Conservation (phyloP, 2,329 filamentous ascomycete genomes). For the Talaromyces atroroseus region DNA sequence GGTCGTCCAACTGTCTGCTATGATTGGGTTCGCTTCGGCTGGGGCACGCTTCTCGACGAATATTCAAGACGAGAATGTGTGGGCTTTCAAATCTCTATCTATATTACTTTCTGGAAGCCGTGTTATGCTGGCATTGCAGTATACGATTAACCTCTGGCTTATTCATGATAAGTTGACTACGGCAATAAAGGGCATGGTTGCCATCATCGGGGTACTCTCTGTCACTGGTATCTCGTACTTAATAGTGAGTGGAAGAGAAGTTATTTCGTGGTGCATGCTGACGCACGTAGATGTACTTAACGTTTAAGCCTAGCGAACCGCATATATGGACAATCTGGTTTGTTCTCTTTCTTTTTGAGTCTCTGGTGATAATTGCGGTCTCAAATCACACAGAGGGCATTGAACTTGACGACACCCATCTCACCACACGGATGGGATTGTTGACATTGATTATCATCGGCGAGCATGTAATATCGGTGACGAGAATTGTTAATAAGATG, state of each 20-base stretch:
- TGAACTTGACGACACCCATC: slow-evolving; percentile 57
- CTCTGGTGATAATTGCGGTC: slow-evolving; percentile 46
- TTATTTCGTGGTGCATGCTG: background rate
- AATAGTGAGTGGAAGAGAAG: slow-evolving; percentile 18
- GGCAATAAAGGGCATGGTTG: slow-evolving; percentile 23
- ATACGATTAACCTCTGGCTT: slow-evolving; percentile 37
- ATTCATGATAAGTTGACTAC: slow-evolving; percentile 23
- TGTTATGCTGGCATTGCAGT: slow-evolving; percentile 51
- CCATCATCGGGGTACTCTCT: slow-evolving; percentile 27
- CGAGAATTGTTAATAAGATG: slow-evolving; percentile 50
- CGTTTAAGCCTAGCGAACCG: slow-evolving; percentile 22
- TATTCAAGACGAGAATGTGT: slow-evolving; percentile 35
- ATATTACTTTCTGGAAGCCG: slow-evolving; percentile 49
- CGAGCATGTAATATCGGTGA: slow-evolving; percentile 59
- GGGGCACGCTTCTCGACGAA: slow-evolving; percentile 44
- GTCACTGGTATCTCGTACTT: slow-evolving; percentile 24
- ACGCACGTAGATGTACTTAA: slow-evolving; percentile 29
- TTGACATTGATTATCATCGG: slow-evolving; percentile 63
- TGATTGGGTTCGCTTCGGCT: slow-evolving; percentile 61
- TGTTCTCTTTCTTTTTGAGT: slow-evolving; percentile 50
- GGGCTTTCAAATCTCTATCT: slow-evolving; percentile 41
- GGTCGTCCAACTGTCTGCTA: slow-evolving; percentile 56
- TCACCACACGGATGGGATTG: slow-evolving; percentile 59
- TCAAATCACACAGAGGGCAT: slow-evolving; percentile 53
- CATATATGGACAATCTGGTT: slow-evolving; percentile 51